Percentiles rank a stretch among this genome's conserved stretches.
Conservation (phyloP, 2,329 filamentous ascomycete species). For the Colletotrichum paranaense region DNA sequence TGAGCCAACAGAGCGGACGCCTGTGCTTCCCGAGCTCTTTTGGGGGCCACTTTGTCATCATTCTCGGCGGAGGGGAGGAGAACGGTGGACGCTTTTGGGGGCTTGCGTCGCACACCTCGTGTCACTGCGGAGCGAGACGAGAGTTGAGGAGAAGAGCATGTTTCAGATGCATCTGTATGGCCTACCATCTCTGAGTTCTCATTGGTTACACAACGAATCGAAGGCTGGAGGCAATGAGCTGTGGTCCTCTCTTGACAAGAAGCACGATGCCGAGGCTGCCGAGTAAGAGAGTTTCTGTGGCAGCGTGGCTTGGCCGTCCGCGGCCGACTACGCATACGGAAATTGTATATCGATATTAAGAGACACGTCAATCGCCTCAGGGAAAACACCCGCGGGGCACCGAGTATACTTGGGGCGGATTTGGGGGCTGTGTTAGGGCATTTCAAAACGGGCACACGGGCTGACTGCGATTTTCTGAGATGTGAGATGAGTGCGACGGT, state of each 20-base stretch:
- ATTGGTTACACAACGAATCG: constrained; percentile 23
- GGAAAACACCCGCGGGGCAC: constrained; percentile 3
- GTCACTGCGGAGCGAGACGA: constrained; percentile 27
- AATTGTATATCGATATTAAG: not conserved
- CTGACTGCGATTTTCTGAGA: constrained; percentile 12
- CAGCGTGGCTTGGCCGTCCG: constrained; percentile 1
- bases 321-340: not conserved
- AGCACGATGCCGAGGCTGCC: constrained; percentile 21
- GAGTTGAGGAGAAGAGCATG: constrained; percentile 15
- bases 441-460: constrained; percentile 10
- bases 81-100: not conserved
- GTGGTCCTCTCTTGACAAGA: constrained; percentile 1
- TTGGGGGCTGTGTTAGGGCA: not conserved
- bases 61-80: not conserved
- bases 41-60: constrained; percentile 11
- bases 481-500: constrained; percentile 24
- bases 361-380: not conserved
- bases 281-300: not conserved
- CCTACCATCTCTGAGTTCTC: not conserved
- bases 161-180: constrained; percentile 31
- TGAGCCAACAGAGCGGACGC: constrained; percentile 15
- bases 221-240: not conserved
- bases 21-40: not conserved
- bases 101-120: constrained; percentile 27
- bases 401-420: not conserved